Percentiles rank a stretch among this genome's conserved stretches.
Conservation (phyloP, 805 yeast genomes). For the Yamadazyma akitaensis region DNA sequence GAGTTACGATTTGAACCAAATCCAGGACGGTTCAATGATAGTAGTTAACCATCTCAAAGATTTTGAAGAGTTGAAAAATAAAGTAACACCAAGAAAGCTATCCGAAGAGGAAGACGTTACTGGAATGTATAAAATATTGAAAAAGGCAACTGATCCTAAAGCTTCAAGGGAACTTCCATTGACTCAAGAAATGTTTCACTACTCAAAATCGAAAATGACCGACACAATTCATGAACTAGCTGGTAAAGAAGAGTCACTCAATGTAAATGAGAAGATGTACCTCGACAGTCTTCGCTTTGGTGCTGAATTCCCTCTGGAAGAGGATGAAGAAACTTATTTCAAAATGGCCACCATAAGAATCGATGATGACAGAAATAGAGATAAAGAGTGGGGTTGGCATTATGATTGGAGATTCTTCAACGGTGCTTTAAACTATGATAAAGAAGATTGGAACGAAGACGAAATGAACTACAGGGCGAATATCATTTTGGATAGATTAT, state of each 20-base stretch:
- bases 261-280: slow-evolving; percentile 20
- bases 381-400: slow-evolving; percentile 48
- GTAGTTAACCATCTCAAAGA: slow-evolving; percentile 27
- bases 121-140: slow-evolving; percentile 18
- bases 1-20: slow-evolving; percentile 10
- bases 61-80: slow-evolving; percentile 18
- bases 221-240: slow-evolving; percentile 15
- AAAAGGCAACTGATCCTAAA: slow-evolving; percentile 13
- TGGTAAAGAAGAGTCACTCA: not conserved
- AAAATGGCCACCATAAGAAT: slow-evolving; percentile 27
- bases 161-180: slow-evolving; percentile 13
- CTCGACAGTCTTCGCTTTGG: slow-evolving; percentile 21
- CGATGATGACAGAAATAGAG: slow-evolving; percentile 29
- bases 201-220: slow-evolving; percentile 12
- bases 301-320: slow-evolving; percentile 12
- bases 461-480: slow-evolving; percentile 20
- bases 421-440: slow-evolving; percentile 48
- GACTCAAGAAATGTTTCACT: slow-evolving; percentile 18
- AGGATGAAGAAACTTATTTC: slow-evolving; percentile 37
- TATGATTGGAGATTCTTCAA: slow-evolving; percentile 61
- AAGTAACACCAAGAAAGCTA: slow-evolving; percentile 15
- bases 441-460: slow-evolving; percentile 25
- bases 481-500: slow-evolving; percentile 21
- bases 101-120: slow-evolving; percentile 17
- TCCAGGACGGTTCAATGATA: slow-evolving; percentile 11